Conservation (phyloP, 1,139 yeast genomes). For the Pichia sp. region DNA sequence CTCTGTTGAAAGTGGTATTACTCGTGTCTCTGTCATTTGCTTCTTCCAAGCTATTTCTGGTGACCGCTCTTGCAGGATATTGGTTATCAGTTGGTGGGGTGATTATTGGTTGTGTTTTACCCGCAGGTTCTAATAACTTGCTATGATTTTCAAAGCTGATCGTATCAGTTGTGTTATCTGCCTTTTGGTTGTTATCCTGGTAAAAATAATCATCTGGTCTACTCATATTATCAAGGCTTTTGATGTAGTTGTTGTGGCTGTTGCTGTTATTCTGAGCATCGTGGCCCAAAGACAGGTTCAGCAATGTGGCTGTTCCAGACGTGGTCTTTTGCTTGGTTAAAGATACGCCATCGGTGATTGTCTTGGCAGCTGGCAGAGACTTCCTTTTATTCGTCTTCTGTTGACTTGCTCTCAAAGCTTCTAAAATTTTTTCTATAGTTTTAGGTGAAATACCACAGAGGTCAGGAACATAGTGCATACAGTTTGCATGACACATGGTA, state of each 20-base stretch:
- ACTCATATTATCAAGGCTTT: neutral
- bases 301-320: constrained; percentile 2
- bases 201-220: neutral
- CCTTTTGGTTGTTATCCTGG: neutral
- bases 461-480: constrained; percentile 94
- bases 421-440: constrained; percentile 84
- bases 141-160: neutral
- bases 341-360: neutral
- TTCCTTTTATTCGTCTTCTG: constrained; percentile 30
- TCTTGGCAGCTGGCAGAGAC: neutral
- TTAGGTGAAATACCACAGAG: constrained; percentile 99
- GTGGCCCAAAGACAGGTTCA: neutral
- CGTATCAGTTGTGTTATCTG: neutral
- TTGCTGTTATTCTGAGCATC: neutral
- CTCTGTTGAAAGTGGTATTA: neutral
- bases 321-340: constrained; percentile 3
- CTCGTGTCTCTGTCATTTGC: neutral
- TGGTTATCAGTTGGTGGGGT: constrained; percentile 3
- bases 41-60: constrained; percentile 8
- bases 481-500: constrained; percentile 85
- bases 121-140: neutral
- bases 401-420: constrained; percentile 79
- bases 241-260: neutral
- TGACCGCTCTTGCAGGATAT: constrained; percentile 13
- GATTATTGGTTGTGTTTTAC: neutral